Evolutionary conservation across 495 filamentous ascomycete species (phyloP).

Genomic region (Lasiosphaeria miniovina): DNA sequence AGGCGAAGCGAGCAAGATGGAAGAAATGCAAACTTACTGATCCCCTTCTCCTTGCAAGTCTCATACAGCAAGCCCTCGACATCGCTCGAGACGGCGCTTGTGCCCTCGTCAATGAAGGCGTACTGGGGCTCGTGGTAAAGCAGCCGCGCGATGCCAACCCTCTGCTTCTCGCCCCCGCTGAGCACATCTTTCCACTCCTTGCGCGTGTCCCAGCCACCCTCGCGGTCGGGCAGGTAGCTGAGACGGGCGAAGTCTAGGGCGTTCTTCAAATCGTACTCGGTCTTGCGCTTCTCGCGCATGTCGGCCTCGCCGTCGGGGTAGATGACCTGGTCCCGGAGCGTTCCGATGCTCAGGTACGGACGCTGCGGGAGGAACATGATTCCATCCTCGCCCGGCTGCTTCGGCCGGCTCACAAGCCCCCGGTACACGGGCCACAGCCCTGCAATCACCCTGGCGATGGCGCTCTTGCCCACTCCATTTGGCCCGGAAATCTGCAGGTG

Average conservation of each 20-base stretch:
- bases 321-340: constrained; percentile 93
- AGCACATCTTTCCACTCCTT: constrained; percentile 99
- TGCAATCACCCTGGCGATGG: constrained; percentile 83
- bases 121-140: constrained; percentile 94
- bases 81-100: constrained; percentile 86
- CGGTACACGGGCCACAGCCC: constrained; percentile 97
- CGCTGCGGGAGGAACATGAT: constrained; percentile 98
- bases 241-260: constrained; percentile 80
- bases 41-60: constrained; percentile 84
- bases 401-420: constrained; percentile 80
- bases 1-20: background rate
- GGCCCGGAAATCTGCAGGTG: constrained; percentile 70
- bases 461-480: constrained; percentile 92
- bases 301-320: constrained; percentile 94
- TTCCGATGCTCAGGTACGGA: constrained; percentile 92
- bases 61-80: constrained; percentile 95
- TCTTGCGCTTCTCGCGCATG: constrained; percentile 77
- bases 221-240: constrained; percentile 83
- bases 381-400: constrained; percentile 75
- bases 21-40: constrained; percentile 57
- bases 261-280: constrained; percentile 67
- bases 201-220: constrained; percentile 93
- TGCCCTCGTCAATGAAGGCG: constrained; percentile 93
- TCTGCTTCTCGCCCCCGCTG: constrained; percentile 96
- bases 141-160: constrained; percentile 83